Percentiles rank a stretch among this genome's conserved stretches.
Evolutionary conservation across 2,329 filamentous ascomycete genomes (phyloP).

Genomic region (Ceratocystis eucalypticola): DNA sequence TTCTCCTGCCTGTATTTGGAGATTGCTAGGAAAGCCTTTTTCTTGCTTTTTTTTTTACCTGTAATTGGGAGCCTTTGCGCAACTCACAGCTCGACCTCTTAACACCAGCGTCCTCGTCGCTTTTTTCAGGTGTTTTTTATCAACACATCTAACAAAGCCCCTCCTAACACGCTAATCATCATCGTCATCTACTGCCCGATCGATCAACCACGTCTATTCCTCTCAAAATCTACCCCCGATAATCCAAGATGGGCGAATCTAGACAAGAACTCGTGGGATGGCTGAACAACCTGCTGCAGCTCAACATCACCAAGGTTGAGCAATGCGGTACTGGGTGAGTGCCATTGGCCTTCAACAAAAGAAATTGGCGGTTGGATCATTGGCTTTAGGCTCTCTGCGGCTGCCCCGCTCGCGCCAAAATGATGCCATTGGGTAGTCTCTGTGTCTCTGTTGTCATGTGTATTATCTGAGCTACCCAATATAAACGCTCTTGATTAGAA

Average conservation of each 20-base stretch:
- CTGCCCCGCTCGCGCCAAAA: not conserved
- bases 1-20: not conserved
- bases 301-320: conserved; percentile 97
- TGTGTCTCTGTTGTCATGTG: not conserved
- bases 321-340: conserved; percentile 94
- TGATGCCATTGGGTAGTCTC: not conserved
- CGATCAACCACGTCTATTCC: not conserved
- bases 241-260: conserved; percentile 47
- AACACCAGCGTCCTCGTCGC: not conserved
- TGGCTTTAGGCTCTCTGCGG: not conserved
- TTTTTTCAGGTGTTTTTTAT: conserved; percentile 13
- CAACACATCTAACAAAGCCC: conserved; percentile 9
- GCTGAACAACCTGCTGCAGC: conserved; percentile 94
- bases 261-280: conserved; percentile 91
- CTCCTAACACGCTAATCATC: conserved; percentile 15
- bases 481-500: not conserved
- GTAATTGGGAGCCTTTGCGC: not conserved
- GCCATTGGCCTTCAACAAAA: not conserved
- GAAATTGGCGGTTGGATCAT: not conserved
- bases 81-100: conserved; percentile 14
- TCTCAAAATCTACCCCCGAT: conserved; percentile 11
- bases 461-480: not conserved
- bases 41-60: not conserved
- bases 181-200: not conserved
- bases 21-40: not conserved